Conservation (phyloP, 305 asterid genomes). For the Fraxinus angustifolia region DNA sequence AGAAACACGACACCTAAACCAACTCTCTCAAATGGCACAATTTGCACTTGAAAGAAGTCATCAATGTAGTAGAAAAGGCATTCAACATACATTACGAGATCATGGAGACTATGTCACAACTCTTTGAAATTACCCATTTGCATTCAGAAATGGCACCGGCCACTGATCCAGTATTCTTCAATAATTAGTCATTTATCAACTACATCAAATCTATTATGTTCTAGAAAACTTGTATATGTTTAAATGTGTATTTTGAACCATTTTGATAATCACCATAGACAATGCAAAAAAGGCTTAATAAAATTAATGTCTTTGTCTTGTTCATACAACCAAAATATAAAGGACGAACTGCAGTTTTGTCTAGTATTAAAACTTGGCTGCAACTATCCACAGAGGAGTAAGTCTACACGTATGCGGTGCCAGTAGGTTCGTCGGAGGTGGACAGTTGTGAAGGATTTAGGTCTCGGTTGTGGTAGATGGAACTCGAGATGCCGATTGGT, state of each 20-base stretch:
- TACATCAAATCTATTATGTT: background rate
- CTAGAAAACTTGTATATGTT: background rate
- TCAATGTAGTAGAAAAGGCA: background rate
- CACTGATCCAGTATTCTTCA: background rate
- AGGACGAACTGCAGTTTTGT: background rate
- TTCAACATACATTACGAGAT: background rate
- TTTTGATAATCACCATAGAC: background rate
- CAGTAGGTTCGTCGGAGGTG: too few relatives aligned
- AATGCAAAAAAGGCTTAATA: too few relatives aligned
- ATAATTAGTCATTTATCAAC: background rate
- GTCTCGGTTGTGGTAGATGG: too few relatives aligned
- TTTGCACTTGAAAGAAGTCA: background rate
- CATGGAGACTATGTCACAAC: background rate
- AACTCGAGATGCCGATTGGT: too few relatives aligned
- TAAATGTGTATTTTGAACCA: background rate
- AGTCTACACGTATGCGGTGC: too few relatives aligned
- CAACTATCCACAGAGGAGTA: too few relatives aligned
- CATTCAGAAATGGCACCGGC: background rate
- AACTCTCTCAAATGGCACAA: background rate
- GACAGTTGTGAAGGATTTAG: too few relatives aligned
- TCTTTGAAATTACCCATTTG: background rate
- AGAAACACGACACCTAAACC: background rate
- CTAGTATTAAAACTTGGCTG: too few relatives aligned
- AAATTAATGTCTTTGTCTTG: background rate
- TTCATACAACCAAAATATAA: background rate